Evolutionary conservation across 768 basidiomycete species (phyloP).

Genomic region (Tephrocybe sp.): DNA sequence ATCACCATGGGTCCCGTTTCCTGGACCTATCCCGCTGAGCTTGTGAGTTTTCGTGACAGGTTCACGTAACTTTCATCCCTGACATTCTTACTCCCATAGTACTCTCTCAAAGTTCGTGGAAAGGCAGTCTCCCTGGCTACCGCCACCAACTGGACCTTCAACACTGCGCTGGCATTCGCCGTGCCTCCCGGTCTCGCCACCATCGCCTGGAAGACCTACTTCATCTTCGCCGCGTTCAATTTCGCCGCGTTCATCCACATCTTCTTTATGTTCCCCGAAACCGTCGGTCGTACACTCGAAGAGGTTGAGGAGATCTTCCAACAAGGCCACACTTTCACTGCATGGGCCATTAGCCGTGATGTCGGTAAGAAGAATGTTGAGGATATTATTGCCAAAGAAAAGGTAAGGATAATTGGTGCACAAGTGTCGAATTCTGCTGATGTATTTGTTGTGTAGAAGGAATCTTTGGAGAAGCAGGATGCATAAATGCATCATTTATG

Average conservation of each 20-base stretch:
- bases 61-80: neutral
- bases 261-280: conserved; percentile 81
- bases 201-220: conserved; percentile 76
- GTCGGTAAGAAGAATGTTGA: conserved; percentile 62
- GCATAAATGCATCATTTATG: neutral
- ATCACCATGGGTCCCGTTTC: conserved; percentile 76
- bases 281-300: conserved; percentile 68
- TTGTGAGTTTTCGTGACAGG: conserved; percentile 27
- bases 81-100: conserved; percentile 24
- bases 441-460: neutral
- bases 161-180: conserved; percentile 72
- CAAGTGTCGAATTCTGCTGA: neutral
- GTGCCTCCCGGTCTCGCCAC: conserved; percentile 66
- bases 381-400: conserved; percentile 39
- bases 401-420: neutral
- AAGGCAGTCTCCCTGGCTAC: conserved; percentile 56
- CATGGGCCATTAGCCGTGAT: conserved; percentile 63
- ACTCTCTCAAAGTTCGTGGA: conserved; percentile 61
- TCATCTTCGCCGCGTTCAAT: conserved; percentile 78
- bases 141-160: conserved; percentile 62
- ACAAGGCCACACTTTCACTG: conserved; percentile 64
- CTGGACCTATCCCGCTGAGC: conserved; percentile 73
- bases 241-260: conserved; percentile 69
- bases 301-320: conserved; percentile 78
- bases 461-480: neutral